Evolutionary conservation across 2,329 filamentous ascomycete genomes (phyloP), one percentile per base, ranked within the genome.

Genomic region (Lecanicillium sp.): DNA sequence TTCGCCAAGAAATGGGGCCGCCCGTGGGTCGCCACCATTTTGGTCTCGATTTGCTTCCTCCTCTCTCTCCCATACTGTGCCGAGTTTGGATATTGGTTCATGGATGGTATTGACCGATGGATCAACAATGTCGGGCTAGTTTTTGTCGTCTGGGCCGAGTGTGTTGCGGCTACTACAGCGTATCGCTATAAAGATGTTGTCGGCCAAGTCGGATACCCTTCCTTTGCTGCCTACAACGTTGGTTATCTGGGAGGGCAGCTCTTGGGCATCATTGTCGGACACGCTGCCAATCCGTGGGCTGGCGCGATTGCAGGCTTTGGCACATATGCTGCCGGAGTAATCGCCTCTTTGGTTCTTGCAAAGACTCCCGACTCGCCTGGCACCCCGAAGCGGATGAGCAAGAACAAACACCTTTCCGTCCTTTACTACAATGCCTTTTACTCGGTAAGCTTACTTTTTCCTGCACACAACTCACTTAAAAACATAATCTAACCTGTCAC

Each of bases 371-470:
- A 55, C 9, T 38, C 52, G 22, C 22, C 22, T n/a, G 45, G 45
- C 19, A 65, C 65, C 4, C 56, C 68, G 0, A 45, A 55, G 1
- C 64, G 71, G 48, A 72, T 64, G 58, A 56, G 56, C 0, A 46
- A 45, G 1, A 68, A 59, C 20, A n/a, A 43, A 0, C 45, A 64
- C 9, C 34, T 63, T 0, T 54, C 53, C 30, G 59, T 58, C 4
- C 64, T 73, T 38, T 75, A 69, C 65, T 75, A 65, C 34, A 47
- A 71, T 30, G 52, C 55, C 0, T 71, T 72, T 40, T 75, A 74
- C 52, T 73, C 70, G 3, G 71, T 71, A 60, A 54, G 66, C 48
- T 3, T 7, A 18, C 9, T 2, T 13, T 6, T 1, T 1, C 3
- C 2, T 12, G 2, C 28, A 2, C 3, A 0, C 27, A 2, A 3